Evolutionary conservation across 192 early-diverging fungal genomes (phyloP).

Genomic region (Diversispora epigaea): DNA sequence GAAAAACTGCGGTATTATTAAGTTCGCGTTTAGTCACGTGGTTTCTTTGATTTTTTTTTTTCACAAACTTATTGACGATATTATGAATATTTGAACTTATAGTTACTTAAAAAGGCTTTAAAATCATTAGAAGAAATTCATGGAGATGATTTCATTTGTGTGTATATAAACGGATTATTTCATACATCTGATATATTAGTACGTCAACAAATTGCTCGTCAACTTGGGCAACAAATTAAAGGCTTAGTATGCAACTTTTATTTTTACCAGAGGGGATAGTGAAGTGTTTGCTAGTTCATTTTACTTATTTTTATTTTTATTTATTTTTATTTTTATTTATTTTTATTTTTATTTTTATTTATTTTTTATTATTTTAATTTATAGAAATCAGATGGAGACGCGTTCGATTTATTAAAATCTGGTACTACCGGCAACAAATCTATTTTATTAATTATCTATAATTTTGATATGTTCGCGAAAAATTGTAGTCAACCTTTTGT

Average conservation of each 20-base stretch:
- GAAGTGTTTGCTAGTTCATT: slow-evolving; percentile 7
- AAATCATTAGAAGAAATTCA: slow-evolving; percentile 37
- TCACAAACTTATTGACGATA: neutral
- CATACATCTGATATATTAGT: slow-evolving; percentile 84
- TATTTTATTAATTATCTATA: slow-evolving; percentile 87
- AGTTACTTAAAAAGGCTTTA: slow-evolving; percentile 48
- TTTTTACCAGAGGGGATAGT: slow-evolving; percentile 65
- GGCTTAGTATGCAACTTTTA: neutral
- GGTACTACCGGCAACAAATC: slow-evolving; percentile 56
- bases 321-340: slow-evolving; percentile 35
- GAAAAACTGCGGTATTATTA: slow-evolving; percentile 59
- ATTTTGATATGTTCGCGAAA: slow-evolving; percentile 89
- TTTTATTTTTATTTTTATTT: slow-evolving; percentile 28
- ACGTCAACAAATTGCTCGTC: slow-evolving; percentile 77
- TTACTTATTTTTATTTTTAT: slow-evolving; percentile 14
- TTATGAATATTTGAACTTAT: neutral
- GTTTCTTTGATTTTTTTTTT: neutral
- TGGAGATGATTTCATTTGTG: slow-evolving; percentile 56
- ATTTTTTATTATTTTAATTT: slow-evolving; percentile 60
- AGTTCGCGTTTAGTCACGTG: neutral
- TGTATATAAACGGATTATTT: slow-evolving; percentile 73
- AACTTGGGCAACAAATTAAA: slow-evolving; percentile 57
- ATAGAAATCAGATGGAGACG: slow-evolving; percentile 65
- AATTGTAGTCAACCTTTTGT: slow-evolving; percentile 91
- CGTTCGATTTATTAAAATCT: slow-evolving; percentile 64